Base-by-base conservation (phyloP, 805 yeast species). In the Scheffersomyces ergatensis region DNA sequence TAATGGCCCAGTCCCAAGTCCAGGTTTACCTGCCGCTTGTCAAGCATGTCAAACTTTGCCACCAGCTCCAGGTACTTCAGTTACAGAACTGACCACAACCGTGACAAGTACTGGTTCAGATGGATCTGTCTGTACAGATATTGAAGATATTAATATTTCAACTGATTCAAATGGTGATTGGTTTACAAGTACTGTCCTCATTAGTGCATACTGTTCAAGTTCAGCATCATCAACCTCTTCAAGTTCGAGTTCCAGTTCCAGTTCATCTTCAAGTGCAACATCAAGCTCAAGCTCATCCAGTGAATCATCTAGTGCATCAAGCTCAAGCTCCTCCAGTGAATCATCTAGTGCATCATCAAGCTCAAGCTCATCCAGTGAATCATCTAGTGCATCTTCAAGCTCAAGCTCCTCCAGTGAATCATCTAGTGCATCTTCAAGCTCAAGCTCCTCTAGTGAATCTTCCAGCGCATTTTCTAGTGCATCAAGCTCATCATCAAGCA, bases 1-100 rank as follows among this genome's bases (percentile, higher is more conserved):
- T 34, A 25, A 38, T 27, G 57, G 45, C 33, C 40, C 50, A 17
- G 48, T 54, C 9, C 57, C 54, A 26, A 45, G 52, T 39, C 42
- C 54, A 24, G 49, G 40, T 25, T 42, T 53, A 34, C 60, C 60
- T 31, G 18, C 32, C 5, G 18, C 17, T 5, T 29, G 32, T 29
- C 17, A 5, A 5, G 18, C 32, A 29, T 29, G 32, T 29, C 14
- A 26, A 26, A 13, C 12, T 26, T 26, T 26, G n/a, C 32, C 32
- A 14, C 18, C 5, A 3, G 18, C 18, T 29, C 32, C 32, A n/a
- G 32, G 32, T 14, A 29, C 18, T 14, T 6, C 4, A 6, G 18
- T 9, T 14, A 14, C 8, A 14, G 32, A 29, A 15, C 15, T 14
- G n/a, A 29, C 17, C 13, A 29, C 18, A 6, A 29, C 32, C 7